Base-by-base conservation (phyloP, 2,329 filamentous ascomycete genomes). In the Zalaria obscura region DNA sequence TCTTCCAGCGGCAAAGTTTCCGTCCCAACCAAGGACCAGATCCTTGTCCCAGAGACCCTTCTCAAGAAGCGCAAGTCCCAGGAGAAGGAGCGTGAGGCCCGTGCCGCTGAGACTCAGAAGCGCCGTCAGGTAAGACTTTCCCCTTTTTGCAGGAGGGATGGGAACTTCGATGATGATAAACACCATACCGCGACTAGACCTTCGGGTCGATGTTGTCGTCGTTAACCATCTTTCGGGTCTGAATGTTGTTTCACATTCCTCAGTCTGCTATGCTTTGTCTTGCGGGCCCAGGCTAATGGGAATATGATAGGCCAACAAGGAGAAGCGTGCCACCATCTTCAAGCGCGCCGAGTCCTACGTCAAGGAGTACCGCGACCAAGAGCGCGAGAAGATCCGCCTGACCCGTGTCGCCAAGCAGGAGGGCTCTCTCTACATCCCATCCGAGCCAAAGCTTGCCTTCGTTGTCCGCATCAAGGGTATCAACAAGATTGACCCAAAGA, bases 401-500 rank as follows among this genome's bases (percentile, higher is more conserved):
- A 66, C 75, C 61, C 89, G 91, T 57, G 70, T 87, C 53, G 84
- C 87, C 70, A 93, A 93, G 78, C 75, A 85, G 69, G 80, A 85
- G 62, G 89, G 89, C 67, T 83, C 78, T 65, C 91, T 89, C 78
- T 91, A 93, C 71, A 83, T 98, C 56, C 81, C 86, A 52, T 88
- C 85, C 52, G 87, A 98, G 78, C 72, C 84, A 65, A 95, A 94
- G 74, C 76, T 98, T 62, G 87, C 89, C 73, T 98, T 98, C 68
- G 80, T 98, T 60, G 73, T 96, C 70, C 89, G 91, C 68, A 98
- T 98, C 78, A 98, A 98, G 86, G 91, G 89, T 93, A 96, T 98
- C 87, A 96, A 96, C 85, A 98, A 98, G 84, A 96, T 98, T 61
- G 80, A 93, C 66, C 91, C 91, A 59, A 96, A 98, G 84, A 93